These are phyloP conservation scores for Jacaranda copaia DNA, from an alignment of 257 asterid species.

Conservation along the genomic window DNA sequence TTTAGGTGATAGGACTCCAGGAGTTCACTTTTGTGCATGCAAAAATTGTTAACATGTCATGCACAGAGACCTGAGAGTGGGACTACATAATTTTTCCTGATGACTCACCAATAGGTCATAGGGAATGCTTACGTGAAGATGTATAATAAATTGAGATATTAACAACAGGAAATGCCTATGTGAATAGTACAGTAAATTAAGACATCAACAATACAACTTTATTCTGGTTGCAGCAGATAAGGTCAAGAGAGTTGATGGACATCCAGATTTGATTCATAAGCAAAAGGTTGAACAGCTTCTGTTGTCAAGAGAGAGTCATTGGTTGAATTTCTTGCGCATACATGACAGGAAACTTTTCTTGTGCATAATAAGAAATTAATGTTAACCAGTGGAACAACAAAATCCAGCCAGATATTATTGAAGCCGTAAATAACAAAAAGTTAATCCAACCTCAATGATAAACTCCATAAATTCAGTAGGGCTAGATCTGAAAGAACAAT, in stretches of 20 bases:
- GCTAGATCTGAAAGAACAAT: constrained; percentile 8
- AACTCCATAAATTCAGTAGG: constrained; percentile 17
- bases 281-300: constrained; percentile 21
- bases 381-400: neutral
- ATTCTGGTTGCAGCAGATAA: constrained; percentile 20
- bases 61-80: neutral
- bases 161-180: neutral
- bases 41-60: neutral
- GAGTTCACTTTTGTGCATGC: constrained; percentile 24
- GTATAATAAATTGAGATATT: constrained; percentile 11
- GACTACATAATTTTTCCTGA: neutral
- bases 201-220: neutral
- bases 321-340: constrained; percentile 2
- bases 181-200: neutral
- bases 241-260: neutral
- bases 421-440: constrained; percentile 15
- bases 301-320: neutral
- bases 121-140: neutral
- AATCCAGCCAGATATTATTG: constrained; percentile 14
- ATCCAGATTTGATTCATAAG: neutral
- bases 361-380: constrained; percentile 2
- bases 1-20: constrained; percentile 12
- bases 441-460: constrained; percentile 12
- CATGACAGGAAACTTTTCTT: constrained; percentile 18
- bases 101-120: neutral